Conservation (phyloP, 2,329 filamentous ascomycete genomes). For the Leptographium flavum region DNA sequence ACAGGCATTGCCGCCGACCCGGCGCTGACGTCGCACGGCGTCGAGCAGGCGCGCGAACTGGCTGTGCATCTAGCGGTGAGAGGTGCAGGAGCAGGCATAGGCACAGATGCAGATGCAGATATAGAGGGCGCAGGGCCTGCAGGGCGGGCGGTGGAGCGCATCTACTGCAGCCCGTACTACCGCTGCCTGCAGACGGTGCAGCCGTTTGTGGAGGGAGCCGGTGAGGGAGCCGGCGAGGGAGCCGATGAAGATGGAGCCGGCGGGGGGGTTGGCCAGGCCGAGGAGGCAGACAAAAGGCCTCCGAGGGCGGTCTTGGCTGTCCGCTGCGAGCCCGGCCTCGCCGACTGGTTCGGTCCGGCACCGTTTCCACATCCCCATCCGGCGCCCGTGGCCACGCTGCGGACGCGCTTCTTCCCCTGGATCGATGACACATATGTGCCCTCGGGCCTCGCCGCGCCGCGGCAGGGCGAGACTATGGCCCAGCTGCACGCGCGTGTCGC, state of each 20-base stretch:
- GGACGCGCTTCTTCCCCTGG: constrained; percentile 49
- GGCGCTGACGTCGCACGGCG: constrained; percentile 73
- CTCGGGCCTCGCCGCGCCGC: constrained; percentile 52
- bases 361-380: constrained; percentile 76
- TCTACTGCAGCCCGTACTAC: constrained; percentile 82
- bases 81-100: background rate
- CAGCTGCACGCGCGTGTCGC: constrained; percentile 72
- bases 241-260: background rate
- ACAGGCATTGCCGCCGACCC: constrained; percentile 84
- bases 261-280: background rate
- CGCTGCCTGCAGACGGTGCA: constrained; percentile 73
- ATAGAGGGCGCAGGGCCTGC: constrained; percentile 20
- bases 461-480: constrained; percentile 63
- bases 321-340: constrained; percentile 42
- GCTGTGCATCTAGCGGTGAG: constrained; percentile 41
- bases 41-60: constrained; percentile 69
- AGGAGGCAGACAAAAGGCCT: background rate
- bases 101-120: background rate
- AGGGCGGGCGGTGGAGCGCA: constrained; percentile 52
- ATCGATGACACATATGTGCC: constrained; percentile 36
- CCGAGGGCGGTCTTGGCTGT: constrained; percentile 20
- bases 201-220: constrained; percentile 42
- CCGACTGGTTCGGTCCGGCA: constrained; percentile 86
- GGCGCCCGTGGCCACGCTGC: constrained; percentile 47
- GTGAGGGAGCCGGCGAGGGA: background rate